phyloP scores from a whole-genome alignment of 176 grass and related monocot genomes.

The Oropetium thomaeum region DNA sequence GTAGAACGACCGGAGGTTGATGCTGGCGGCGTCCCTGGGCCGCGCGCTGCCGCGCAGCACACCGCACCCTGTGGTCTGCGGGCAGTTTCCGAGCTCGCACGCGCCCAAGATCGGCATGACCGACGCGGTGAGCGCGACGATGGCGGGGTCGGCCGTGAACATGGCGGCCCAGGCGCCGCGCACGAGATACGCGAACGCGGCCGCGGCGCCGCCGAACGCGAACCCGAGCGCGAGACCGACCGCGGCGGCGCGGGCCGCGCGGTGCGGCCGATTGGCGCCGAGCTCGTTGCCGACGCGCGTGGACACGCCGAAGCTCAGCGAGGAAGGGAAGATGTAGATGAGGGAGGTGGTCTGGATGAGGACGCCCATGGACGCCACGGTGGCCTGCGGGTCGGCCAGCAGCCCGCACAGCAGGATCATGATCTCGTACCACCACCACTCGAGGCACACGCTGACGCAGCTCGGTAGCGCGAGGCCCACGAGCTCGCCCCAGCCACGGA shows the following conservation, averaged over 20 bases:
- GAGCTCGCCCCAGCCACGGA: slow-evolving; percentile 67
- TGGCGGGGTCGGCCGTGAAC: slow-evolving; percentile 72
- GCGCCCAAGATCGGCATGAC: slow-evolving; percentile 71
- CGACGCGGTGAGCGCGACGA: slow-evolving; percentile 66
- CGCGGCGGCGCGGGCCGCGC: slow-evolving; percentile 45
- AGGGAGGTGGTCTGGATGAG: slow-evolving; percentile 93
- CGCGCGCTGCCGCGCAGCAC: slow-evolving; percentile 79
- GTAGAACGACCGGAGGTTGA: slow-evolving; percentile 88
- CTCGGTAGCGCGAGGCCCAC: slow-evolving; percentile 66
- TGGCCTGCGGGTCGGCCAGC: slow-evolving; percentile 69
- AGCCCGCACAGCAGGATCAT: slow-evolving; percentile 94
- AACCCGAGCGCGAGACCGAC: slow-evolving; percentile 69
- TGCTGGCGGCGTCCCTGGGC: slow-evolving; percentile 68
- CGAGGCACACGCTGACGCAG: slow-evolving; percentile 86
- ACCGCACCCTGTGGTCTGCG: slow-evolving; percentile 75
- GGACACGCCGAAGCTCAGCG: slow-evolving; percentile 79
- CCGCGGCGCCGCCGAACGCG: slow-evolving; percentile 53
- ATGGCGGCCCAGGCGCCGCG: slow-evolving; percentile 58
- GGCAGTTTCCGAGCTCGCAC: slow-evolving; percentile 87
- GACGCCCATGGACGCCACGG: slow-evolving; percentile 89
- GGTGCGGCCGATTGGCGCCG: slow-evolving; percentile 60
- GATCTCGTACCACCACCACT: slow-evolving; percentile 99
- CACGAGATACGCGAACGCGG: slow-evolving; percentile 56
- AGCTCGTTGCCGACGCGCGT: slow-evolving; percentile 94
- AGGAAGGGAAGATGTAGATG: slow-evolving; percentile 98